Base-by-base conservation (phyloP, 2,329 filamentous ascomycete species). In the Zarea fungicola region DNA sequence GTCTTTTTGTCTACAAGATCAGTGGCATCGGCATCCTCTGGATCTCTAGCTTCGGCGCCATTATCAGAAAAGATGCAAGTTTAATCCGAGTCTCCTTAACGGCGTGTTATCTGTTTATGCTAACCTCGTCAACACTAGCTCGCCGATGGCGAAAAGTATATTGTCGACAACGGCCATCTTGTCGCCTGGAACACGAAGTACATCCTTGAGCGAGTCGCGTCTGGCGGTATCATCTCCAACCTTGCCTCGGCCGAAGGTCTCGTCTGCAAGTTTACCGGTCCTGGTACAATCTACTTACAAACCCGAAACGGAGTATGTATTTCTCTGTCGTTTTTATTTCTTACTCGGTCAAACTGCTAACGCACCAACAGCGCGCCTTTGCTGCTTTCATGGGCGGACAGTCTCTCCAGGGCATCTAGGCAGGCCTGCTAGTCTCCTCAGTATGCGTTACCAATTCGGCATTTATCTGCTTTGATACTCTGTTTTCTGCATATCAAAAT, bases 161-260 rank as follows among this genome's bases (percentile, higher is more conserved):
- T 93, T 56, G 84, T 96, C 49, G 89, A 96, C 60, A 96, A 96
- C 59, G 89, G 89, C 3, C 90, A 97, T 58, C 76, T 97, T 1
- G 90, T 97, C 1, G 92, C 93, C 0, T 99, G 93, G 93, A 96
- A 96, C 64, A 91, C 87, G 62, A 89, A 95, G 62, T 99, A 97
- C 61, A 78, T 88, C 5, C 82, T 99, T 54, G 90, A 96, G 70
- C 84, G 93, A 14, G 86, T 95, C 4, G 84, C 92, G 0, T 93
- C 87, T 3, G 93, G 93, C 2, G 93, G 93, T 31, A 83, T 99
- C 54, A 85, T 99, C n/a, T 92, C 88, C n/a, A 84, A 85, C 9
- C 67, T 96, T 19, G 82, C 84, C 23, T 84, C 89, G 0, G 86
- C 79, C 0, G 93, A 99, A 68, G 93, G 93, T 0, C 72, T 97